Evolutionary conservation across 108 stramenopile species (phyloP), one percentile per base, ranked within the genome.

Genomic region (Nitzschia sp.): DNA sequence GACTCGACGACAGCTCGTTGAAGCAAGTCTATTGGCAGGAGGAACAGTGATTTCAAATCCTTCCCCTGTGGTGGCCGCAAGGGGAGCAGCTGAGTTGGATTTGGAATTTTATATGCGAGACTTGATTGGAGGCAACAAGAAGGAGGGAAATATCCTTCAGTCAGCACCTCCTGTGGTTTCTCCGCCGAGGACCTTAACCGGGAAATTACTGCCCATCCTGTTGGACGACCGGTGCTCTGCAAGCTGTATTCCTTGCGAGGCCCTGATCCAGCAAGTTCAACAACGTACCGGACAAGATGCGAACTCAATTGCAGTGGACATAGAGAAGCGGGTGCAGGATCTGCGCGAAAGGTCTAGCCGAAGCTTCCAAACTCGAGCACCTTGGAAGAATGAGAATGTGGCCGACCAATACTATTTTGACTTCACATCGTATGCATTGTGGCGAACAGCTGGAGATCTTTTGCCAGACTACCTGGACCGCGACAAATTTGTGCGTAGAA

Each of bases 71-170:
- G 66, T 82, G 15, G 86, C 86, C 3, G 89, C 69, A 5, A 83
- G 85, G 34, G 92, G 92, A 19, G 92, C 92, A 4, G 89, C 89
- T 13, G 92, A 94, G 76, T 79, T 89, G 35, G 92, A 94, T 53
- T 76, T 90, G 26, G 92, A 94, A 55, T 94, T 75, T 69, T 94
- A 94, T 58, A 71, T 91, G 38, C 87, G 92, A 32, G 86, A 90
- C 73, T 55, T 91, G 34, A 45, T 83, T 3, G 76, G 82, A 59
- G 92, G 92, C 25, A 94, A 94, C 69, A 80, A 77, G 33, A 60
- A 29, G 16, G 85, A 94, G 59, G 92, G 92, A 21, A 91, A 75
- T 46, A 65, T 86, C 11, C 66, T 68, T 38, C 73, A 83, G 27
- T 83, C 87, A 15, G 58, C 45, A 26, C 66, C 73, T 53, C 80